Base-by-base conservation (phyloP, 2,329 filamentous ascomycete genomes). In the Alternaria gansuensis region DNA sequence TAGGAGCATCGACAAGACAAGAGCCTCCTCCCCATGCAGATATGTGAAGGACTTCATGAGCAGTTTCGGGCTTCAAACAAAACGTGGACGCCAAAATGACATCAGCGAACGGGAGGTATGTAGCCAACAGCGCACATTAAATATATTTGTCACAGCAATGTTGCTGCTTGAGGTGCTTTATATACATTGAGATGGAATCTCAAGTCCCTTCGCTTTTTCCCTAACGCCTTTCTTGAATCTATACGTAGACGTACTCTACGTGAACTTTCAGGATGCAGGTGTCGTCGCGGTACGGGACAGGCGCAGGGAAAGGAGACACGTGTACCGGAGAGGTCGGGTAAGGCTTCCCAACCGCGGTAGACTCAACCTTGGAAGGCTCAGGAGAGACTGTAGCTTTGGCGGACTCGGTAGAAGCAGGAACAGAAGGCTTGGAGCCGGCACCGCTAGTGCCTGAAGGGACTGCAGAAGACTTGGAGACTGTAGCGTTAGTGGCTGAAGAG, bases 201-300 rank as follows among this genome's bases (percentile, higher is more conserved):
- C 13, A 31, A 31, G 36, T 28, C 29, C 28, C 11, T 26, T 11
- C 26, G 39, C 36, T 33, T 17, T 37, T 17, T 33, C 34, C 17
- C 26, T 26, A 6, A 5, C n/a, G 9, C 21, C 33, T 10, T 23
- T 39, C 5, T 23, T 9, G 13, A 29, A 3, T 43, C 52, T 54
- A 59, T 49, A 23, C 52, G 59, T 64, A 64, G 45, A 40, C 55
- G 48, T 64, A 64, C 51, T 64, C 31, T 37, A 64, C 54, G 31
- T 46, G 46, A 11, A 62, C 55, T 29, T 43, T 31, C 39, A 58
- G 55, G 53, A 64, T 37, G 46, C 59, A 64, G 40, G 50, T 5
- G 21, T 57, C 60, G 37, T 43, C 3, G 21, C 55, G 55, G 53
- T 64, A 64, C 37, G 46, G 31, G 53, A 62, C 46, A 14, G 62